A percentile compares a stretch with the other conserved stretches of the same genome.
These are phyloP conservation scores for Candida ovalis DNA, from an alignment of 805 yeast species.

Conservation along the genomic window DNA sequence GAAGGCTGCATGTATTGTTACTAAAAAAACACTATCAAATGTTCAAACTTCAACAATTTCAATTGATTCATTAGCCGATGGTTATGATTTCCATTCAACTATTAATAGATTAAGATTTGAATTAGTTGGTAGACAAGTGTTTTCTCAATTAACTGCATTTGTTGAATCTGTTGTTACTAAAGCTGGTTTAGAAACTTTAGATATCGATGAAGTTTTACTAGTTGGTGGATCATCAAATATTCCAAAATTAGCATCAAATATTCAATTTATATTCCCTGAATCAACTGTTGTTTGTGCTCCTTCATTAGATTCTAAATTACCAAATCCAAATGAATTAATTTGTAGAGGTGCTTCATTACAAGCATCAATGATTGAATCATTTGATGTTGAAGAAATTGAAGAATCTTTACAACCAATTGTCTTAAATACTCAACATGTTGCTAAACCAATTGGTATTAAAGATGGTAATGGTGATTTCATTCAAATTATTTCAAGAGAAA, in stretches of 20 bases:
- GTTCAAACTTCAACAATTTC: conserved; percentile 87
- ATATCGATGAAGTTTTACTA: conserved; percentile 84
- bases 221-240: conserved; percentile 93
- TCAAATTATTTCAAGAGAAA: conserved; percentile 73
- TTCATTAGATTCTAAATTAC: conserved; percentile 66
- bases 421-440: conserved; percentile 81
- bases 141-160: conserved; percentile 71
- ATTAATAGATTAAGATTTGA: conserved; percentile 94
- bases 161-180: conserved; percentile 70
- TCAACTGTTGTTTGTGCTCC: conserved; percentile 74
- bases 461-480: conserved; percentile 66
- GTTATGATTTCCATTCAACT: conserved; percentile 87
- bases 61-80: conserved; percentile 91
- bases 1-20: conserved; percentile 72
- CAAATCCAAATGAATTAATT: conserved; percentile 83
- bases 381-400: conserved; percentile 75
- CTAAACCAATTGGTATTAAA: conserved; percentile 80
- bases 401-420: conserved; percentile 83
- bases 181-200: conserved; percentile 81
- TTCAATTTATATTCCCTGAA: conserved; percentile 78
- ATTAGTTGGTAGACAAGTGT: conserved; percentile 74
- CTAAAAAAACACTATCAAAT: conserved; percentile 89
- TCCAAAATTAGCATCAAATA: conserved; percentile 81
- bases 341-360: conserved; percentile 97
- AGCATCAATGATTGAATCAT: conserved; percentile 80